Base-by-base conservation (phyloP, 2,329 filamentous ascomycete species). In the Berkeleyomyces rouxiae region DNA sequence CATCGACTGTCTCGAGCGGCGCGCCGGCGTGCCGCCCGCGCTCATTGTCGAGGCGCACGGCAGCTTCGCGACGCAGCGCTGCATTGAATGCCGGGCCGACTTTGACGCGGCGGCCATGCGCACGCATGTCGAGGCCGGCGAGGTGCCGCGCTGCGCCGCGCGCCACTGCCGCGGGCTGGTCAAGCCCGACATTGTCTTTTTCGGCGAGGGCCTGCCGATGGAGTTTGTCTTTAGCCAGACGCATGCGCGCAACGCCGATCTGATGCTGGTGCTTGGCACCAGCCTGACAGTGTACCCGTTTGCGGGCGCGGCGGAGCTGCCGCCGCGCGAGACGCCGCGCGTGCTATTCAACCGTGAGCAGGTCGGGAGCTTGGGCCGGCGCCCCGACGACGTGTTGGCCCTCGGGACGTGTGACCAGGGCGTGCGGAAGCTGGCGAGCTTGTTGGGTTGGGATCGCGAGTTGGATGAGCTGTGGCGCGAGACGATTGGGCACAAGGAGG, bases 101-200 rank as follows among this genome's bases (percentile, higher is more conserved):
- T 97, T 84, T 70, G 86, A 89, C 0, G 84, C 86, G 43, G 82
- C 86, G 2, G 72, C 81, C 67, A 96, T 97, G 87, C 80, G 79
- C 68, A 74, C 81, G 66, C 81, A 85, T 64, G 83, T 97, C 31
- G 74, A 78, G 2, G 77, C 76, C 43, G 86, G 82, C 33, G 77
- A 82, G 36, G 86, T 95, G 0, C 89, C 92, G 0, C 77, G 75
- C 65, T 97, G 92, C 71, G 67, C 74, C 46, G 73, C 75, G 3
- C 70, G 76, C 7, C 71, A 75, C 23, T 97, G 92, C 71, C 76
- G 80, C 43, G 91, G 91, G 0, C 75, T 93, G 2, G 89, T 96
- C 44, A 96, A 96, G 74, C 91, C 91, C 0, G 89, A 96, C 69
- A 96, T 96, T 70, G 90, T 95, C 42, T 96, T 96, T 74, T 96